Conservation (phyloP, 2,329 filamentous ascomycete species). For the Podosphaera xanthii region DNA sequence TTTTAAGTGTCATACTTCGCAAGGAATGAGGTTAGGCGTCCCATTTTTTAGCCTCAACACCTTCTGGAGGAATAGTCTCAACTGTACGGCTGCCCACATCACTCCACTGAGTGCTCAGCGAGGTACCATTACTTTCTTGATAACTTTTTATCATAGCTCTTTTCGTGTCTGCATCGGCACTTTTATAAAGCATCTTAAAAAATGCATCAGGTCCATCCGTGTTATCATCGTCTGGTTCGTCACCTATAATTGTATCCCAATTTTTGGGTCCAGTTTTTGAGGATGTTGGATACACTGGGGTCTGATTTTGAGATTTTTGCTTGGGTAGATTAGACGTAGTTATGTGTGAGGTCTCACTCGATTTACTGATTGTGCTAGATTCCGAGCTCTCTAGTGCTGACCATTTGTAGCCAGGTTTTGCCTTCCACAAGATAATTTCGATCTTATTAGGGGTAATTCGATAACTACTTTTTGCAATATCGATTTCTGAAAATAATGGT, state of each 20-base stretch:
- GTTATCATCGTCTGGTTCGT: constrained; percentile 31
- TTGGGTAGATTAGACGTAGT: constrained; percentile 6
- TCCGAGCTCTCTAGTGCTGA: constrained; percentile 12
- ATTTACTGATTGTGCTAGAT: constrained; percentile 2
- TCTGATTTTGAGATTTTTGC: constrained; percentile 11
- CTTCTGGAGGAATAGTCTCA: constrained; percentile 50
- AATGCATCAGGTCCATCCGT: constrained; percentile 52
- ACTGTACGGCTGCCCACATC: constrained; percentile 55
- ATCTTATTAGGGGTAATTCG: constrained; percentile 57
- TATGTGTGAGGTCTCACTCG: background rate
- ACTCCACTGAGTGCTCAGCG: constrained; percentile 76
- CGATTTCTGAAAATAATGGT: constrained; percentile 44
- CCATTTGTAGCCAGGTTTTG: constrained; percentile 24
- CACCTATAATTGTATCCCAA: constrained; percentile 57
- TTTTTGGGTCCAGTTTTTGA: constrained; percentile 66
- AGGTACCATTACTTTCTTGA: constrained; percentile 78
- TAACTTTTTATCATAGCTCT: constrained; percentile 98
- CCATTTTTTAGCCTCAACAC: constrained; percentile 58
- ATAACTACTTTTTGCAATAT: constrained; percentile 33
- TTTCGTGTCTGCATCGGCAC: constrained; percentile 53
- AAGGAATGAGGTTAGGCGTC: background rate
- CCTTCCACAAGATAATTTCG: constrained; percentile 52
- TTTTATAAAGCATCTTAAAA: constrained; percentile 75
- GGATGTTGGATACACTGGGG: constrained; percentile 62
- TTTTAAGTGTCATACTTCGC: background rate